Evolutionary conservation across 164 flowering plant genomes (phyloP).

Genomic region (Chimonanthus salicifolius): DNA sequence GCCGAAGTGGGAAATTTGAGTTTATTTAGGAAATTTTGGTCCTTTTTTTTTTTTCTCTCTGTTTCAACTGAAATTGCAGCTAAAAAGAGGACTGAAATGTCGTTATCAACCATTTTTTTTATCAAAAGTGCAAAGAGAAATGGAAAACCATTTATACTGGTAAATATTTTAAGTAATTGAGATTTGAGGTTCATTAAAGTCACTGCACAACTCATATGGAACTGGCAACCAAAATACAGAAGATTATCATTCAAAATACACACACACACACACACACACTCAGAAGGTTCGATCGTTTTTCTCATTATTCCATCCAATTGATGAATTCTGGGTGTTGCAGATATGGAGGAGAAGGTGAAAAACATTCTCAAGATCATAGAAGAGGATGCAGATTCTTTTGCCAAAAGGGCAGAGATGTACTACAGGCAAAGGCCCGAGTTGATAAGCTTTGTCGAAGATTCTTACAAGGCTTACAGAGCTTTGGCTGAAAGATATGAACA

Average conservation of each 20-base stretch:
- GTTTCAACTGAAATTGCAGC: too few species aligned
- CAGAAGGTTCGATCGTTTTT: background rate
- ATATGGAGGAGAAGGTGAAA: constrained; percentile 79
- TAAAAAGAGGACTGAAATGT: too few species aligned
- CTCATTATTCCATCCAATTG: background rate
- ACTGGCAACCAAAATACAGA: background rate
- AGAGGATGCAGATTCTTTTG: constrained; percentile 80
- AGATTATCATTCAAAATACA: too few species aligned
- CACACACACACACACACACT: background rate
- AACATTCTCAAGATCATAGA: constrained; percentile 58
- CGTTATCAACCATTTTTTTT: too few species aligned
- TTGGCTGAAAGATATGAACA: constrained; percentile 86
- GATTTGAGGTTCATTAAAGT: background rate
- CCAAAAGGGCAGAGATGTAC: constrained; percentile 77
- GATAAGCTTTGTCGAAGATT: constrained; percentile 61
- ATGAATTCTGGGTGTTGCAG: constrained; percentile 28
- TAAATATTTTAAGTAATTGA: background rate
- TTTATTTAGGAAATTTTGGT: too few species aligned
- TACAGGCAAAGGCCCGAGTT: constrained; percentile 80
- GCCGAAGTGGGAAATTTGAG: too few species aligned
- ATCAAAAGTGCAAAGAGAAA: background rate
- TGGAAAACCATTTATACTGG: background rate
- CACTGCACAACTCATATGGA: background rate
- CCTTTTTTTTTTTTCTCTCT: too few species aligned
- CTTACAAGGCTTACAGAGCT: constrained; percentile 64